Percentiles rank a stretch among this genome's conserved stretches.
phyloP scores from a whole-genome alignment of 352 stramenopile genomes.

The Phytophthora agathidicida region DNA sequence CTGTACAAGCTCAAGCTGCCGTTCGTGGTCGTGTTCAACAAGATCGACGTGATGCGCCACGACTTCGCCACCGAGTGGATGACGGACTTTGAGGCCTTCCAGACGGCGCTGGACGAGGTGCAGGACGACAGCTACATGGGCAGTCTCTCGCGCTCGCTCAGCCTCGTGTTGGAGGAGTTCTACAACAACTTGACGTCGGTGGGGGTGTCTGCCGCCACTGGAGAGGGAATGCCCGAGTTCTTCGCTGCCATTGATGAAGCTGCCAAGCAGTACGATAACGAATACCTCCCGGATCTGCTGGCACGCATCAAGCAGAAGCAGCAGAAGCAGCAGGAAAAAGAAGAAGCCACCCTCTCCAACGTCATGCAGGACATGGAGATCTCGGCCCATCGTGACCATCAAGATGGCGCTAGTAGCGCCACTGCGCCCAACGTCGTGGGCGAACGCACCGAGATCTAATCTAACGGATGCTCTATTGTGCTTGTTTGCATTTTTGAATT shows the following conservation, averaged over 20 bases:
- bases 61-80: constrained; percentile 98
- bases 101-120: constrained; percentile 93
- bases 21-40: constrained; percentile 99
- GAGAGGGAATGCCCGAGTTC: constrained; percentile 95
- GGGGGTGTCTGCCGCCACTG: constrained; percentile 95
- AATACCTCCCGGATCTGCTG: constrained; percentile 84
- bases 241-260: constrained; percentile 91
- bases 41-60: constrained; percentile 95
- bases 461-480: too few relatives aligned
- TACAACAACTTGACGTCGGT: constrained; percentile 96
- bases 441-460: constrained; percentile 71
- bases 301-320: constrained; percentile 71
- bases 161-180: constrained; percentile 88
- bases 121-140: constrained; percentile 93
- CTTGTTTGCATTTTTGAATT: too few relatives aligned
- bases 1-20: constrained; percentile 98
- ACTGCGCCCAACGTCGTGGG: constrained; percentile 33
- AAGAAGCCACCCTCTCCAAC: constrained; percentile 61
- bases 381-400: constrained; percentile 37
- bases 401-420: too few relatives aligned
- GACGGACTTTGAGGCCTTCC: constrained; percentile 98
- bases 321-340: constrained; percentile 44
- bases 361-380: constrained; percentile 89
- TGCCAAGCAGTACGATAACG: constrained; percentile 86
- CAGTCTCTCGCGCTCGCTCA: constrained; percentile 91